These are phyloP conservation scores for Paraphoma sp. DNA, from an alignment of 2,329 filamentous ascomycete species.

Conservation along the genomic window DNA sequence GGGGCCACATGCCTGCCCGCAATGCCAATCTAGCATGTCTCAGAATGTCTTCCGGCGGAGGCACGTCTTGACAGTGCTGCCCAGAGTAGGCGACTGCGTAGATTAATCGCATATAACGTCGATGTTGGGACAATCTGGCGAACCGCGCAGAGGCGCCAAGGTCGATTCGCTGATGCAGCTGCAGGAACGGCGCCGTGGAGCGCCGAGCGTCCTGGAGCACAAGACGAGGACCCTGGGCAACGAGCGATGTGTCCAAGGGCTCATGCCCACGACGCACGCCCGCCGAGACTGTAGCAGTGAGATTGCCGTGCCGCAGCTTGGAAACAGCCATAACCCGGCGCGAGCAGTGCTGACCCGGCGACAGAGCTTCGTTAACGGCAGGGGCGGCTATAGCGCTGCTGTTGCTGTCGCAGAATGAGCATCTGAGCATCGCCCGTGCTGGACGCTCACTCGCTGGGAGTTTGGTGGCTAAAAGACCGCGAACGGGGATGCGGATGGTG, in stretches of 20 bases:
- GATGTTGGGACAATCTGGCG: conserved; percentile 32
- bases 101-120: conserved; percentile 37
- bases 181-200: background rate
- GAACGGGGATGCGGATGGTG: conserved; percentile 24
- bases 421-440: conserved; percentile 11
- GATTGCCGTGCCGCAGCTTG: conserved; percentile 25
- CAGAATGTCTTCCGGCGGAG: conserved; percentile 13
- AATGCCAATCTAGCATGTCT: conserved; percentile 27
- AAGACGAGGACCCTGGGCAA: conserved; percentile 3
- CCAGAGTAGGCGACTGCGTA: conserved; percentile 22
- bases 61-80: conserved; percentile 9
- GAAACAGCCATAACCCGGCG: conserved; percentile 18
- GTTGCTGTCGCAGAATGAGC: conserved; percentile 26
- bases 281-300: conserved; percentile 25
- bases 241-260: conserved; percentile 5
- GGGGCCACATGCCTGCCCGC: conserved; percentile 11
- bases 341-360: conserved; percentile 28
- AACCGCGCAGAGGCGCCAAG: conserved; percentile 23
- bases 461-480: conserved; percentile 34
- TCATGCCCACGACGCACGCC: background rate
- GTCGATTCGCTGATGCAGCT: background rate
- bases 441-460: conserved; percentile 11
- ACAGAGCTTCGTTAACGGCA: conserved; percentile 24
- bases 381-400: conserved; percentile 35
- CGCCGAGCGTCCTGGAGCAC: background rate